phyloP scores from a whole-genome alignment of 192 early-diverging fungal genomes.

The Backusella macrospora region DNA sequence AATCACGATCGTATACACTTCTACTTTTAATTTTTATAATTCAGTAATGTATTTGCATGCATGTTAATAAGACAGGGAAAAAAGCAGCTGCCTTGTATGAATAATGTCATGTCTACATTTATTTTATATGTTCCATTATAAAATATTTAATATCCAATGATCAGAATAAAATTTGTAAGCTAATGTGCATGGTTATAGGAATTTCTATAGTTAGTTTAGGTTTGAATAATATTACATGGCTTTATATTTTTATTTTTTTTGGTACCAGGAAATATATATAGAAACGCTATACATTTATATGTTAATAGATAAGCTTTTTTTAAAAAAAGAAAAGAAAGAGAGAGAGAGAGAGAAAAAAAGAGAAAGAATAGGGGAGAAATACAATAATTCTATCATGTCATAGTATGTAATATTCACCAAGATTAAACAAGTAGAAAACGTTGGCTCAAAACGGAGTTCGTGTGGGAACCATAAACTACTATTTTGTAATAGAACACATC shows the following conservation, averaged over 20 bases:
- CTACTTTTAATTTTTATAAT: background rate
- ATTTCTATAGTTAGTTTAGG: background rate
- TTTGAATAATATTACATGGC: background rate
- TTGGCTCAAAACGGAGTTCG: background rate
- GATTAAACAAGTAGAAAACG: background rate
- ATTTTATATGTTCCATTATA: background rate
- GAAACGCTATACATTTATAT: no score
- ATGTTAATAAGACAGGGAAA: background rate
- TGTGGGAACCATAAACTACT: background rate
- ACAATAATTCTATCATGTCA: no score
- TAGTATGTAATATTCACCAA: no score
- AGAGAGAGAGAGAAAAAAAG: no score
- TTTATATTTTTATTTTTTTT: background rate
- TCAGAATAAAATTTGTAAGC: background rate
- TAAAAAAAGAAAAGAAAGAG: no score
- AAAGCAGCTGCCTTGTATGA: background rate
- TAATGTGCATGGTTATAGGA: conserved; percentile 1
- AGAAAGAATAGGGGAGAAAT: background rate
- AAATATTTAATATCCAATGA: background rate
- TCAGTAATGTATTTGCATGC: background rate
- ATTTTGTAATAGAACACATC: background rate
- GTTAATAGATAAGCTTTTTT: no score
- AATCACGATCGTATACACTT: background rate
- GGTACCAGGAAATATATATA: no score
- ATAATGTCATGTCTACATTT: background rate